Evolutionary conservation across 2,329 filamentous ascomycete species (phyloP).

Genomic region (Seiridium unicorne): DNA sequence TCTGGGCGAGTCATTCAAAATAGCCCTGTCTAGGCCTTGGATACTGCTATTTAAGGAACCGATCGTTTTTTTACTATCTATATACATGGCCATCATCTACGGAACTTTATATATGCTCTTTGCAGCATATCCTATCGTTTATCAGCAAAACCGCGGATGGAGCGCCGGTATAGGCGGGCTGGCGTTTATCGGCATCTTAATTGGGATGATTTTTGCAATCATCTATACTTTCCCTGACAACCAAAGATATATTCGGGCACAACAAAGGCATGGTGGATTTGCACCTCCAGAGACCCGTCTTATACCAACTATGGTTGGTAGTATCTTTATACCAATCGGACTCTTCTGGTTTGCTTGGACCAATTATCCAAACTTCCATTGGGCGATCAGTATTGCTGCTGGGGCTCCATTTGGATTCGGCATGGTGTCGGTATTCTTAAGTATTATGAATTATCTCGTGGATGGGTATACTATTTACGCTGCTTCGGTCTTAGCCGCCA

Average conservation of each 20-base stretch:
- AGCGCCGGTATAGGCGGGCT: slow-evolving; percentile 58
- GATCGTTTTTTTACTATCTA: slow-evolving; percentile 62
- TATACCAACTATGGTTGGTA: slow-evolving; percentile 60
- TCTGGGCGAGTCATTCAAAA: slow-evolving; percentile 51
- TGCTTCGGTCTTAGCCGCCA: slow-evolving; percentile 71
- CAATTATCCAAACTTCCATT: slow-evolving; percentile 51
- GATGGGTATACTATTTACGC: slow-evolving; percentile 67
- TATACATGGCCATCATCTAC: slow-evolving; percentile 66
- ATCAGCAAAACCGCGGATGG: slow-evolving; percentile 59
- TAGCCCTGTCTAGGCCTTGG: slow-evolving; percentile 63
- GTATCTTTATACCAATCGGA: slow-evolving; percentile 59
- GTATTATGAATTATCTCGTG: slow-evolving; percentile 56
- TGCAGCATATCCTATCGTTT: slow-evolving; percentile 66
- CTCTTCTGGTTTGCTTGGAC: slow-evolving; percentile 74
- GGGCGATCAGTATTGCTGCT: slow-evolving; percentile 41
- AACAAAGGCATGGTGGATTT: slow-evolving; percentile 37
- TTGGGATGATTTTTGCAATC: slow-evolving; percentile 63
- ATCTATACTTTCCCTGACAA: slow-evolving; percentile 55
- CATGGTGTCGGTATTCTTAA: slow-evolving; percentile 55
- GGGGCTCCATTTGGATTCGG: slow-evolving; percentile 36
- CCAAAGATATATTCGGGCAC: slow-evolving; percentile 43
- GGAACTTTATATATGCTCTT: slow-evolving; percentile 45
- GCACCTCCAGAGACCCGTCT: slow-evolving; percentile 68
- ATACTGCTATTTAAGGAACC: slow-evolving; percentile 68
- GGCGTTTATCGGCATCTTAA: slow-evolving; percentile 66